Evolutionary conservation across 1,284 basidiomycete species (phyloP), one percentile per base, ranked within the genome.

Genomic region (Amylostereum areolatum): DNA sequence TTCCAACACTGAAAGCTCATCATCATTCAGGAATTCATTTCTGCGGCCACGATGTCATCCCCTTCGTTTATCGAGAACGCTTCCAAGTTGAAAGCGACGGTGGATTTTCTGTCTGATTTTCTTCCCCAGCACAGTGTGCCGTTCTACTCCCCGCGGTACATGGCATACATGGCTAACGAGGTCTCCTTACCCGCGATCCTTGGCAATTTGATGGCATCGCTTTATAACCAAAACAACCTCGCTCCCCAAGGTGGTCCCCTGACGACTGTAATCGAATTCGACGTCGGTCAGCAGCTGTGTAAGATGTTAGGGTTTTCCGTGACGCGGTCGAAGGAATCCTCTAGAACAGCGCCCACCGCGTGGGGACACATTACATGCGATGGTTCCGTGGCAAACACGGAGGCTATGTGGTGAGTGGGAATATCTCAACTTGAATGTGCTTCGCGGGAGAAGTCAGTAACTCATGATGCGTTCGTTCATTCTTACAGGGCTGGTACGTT

Each of bases 311-410:
- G 73, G 5, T 74, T 63, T 48, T 54, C 64, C 12, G 43, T 47
- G 25, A 31, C 46, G 5, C 36, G 37, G 18, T 52, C 46, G 1
- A 41, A 48, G 5, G 33, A 41, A 4, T 29, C 50, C 35, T 9
- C 18, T 25, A 30, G 46, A 47, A 31, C 45, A 31, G 30, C 53
- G 10, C 60, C 58, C 2, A 49, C 48, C 5, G 60, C 58, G 11
- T 77, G 73, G 73, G 74, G 74, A 1, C 74, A 77, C 54, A 69
- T 76, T 43, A 64, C 72, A 5, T 69, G 65, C 37, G 74, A 65
- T 43, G 74, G 74, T 10, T 66, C 72, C 10, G 59, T 76, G 7
- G 74, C 74, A 1, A 77, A 77, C 50, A 47, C 74, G 47, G 74
- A 77, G 56, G 71, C 74, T 4, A 68, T 75, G 46, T 75, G 73